Conservation (phyloP, 176 grass and related monocot genomes). For the Luzula sylvatica region DNA sequence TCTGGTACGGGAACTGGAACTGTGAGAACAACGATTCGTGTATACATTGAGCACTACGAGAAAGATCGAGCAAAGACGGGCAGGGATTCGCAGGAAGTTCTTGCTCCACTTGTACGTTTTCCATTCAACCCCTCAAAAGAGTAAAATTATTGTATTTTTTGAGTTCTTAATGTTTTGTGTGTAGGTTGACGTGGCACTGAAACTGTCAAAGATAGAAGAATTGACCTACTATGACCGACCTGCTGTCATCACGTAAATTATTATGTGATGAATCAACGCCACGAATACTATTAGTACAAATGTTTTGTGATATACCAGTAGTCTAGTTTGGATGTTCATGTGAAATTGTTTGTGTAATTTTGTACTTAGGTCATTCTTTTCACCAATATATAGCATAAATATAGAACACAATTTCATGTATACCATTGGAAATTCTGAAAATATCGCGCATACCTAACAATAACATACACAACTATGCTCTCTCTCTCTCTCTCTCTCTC, state of each 20-base stretch:
- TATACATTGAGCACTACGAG: slow-evolving; percentile 98
- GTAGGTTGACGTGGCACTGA: slow-evolving; percentile 71
- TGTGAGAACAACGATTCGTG: slow-evolving; percentile 78
- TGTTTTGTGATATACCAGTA: slow-evolving; percentile 11
- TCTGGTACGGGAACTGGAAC: slow-evolving; percentile 95
- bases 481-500: too few relatives aligned
- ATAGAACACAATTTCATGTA: too few relatives aligned
- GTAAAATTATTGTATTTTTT: not conserved
- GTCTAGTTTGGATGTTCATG: not conserved
- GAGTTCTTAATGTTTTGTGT: not conserved
- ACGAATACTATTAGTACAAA: slow-evolving; percentile 6
- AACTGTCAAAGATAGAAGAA: slow-evolving; percentile 78
- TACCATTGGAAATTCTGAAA: too few relatives aligned
- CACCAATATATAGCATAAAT: too few relatives aligned
- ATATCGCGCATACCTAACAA: too few relatives aligned
- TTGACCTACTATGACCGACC: slow-evolving; percentile 72
- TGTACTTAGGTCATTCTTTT: too few relatives aligned
- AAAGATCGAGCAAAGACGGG: slow-evolving; percentile 67
- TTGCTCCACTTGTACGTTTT: slow-evolving; percentile 62
- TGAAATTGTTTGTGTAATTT: too few relatives aligned
- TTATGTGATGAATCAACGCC: not conserved
- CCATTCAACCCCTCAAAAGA: too few relatives aligned
- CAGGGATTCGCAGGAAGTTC: slow-evolving; percentile 77
- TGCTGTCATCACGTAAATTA: slow-evolving; percentile 80
- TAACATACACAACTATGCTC: too few relatives aligned